Conservation (phyloP, 2,329 filamentous ascomycete genomes). For the Aspergillus nomiae region DNA sequence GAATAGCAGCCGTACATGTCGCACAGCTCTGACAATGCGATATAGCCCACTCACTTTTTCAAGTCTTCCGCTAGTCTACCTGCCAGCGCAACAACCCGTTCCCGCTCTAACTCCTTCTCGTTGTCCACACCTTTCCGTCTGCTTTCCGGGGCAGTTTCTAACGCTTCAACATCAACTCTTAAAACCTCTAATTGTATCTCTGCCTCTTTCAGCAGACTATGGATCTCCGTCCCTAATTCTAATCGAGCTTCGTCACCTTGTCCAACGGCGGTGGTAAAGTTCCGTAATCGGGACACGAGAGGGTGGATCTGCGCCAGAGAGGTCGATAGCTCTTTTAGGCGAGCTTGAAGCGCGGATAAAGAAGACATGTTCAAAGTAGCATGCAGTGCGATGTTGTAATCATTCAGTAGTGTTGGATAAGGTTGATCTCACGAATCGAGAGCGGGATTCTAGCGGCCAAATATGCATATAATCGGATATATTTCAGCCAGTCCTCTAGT, state of each 20-base stretch:
- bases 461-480: background rate
- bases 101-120: slow-evolving; percentile 64
- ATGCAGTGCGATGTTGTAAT: background rate
- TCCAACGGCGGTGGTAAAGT: slow-evolving; percentile 63
- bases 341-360: slow-evolving; percentile 45
- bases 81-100: slow-evolving; percentile 66
- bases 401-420: background rate
- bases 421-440: background rate
- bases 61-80: slow-evolving; percentile 71
- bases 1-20: background rate
- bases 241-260: slow-evolving; percentile 67
- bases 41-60: slow-evolving; percentile 58
- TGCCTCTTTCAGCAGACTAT: slow-evolving; percentile 72
- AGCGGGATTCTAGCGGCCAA: background rate
- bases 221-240: slow-evolving; percentile 80
- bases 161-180: slow-evolving; percentile 73
- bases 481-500: background rate
- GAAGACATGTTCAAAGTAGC: slow-evolving; percentile 27
- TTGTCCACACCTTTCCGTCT: slow-evolving; percentile 42
- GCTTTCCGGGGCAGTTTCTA: slow-evolving; percentile 51
- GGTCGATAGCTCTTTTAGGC: slow-evolving; percentile 56
- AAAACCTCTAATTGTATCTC: slow-evolving; percentile 84
- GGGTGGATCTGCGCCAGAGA: slow-evolving; percentile 55
- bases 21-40: background rate
- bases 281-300: slow-evolving; percentile 59